Conservation (phyloP, 2,329 filamentous ascomycete species). For the Coleophoma eucalyptorum region DNA sequence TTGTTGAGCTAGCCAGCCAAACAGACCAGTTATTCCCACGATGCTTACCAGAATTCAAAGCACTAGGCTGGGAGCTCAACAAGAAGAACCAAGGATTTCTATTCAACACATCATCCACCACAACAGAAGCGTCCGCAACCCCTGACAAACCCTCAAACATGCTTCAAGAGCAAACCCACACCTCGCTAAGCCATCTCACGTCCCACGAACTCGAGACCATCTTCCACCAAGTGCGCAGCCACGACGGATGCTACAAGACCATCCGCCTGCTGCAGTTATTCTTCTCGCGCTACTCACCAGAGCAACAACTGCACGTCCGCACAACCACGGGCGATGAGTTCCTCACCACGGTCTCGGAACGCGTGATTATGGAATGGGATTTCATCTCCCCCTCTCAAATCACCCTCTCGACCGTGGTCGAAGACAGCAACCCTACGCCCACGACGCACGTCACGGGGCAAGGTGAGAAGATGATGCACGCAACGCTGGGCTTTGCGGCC, state of each 20-base stretch:
- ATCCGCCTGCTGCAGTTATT: neutral
- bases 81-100: neutral
- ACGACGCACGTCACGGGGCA: neutral
- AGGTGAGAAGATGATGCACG: neutral
- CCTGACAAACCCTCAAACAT: neutral
- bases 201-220: neutral
- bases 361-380: neutral
- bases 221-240: neutral
- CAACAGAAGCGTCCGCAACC: neutral
- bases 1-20: neutral
- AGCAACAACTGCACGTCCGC: neutral
- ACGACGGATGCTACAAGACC: neutral
- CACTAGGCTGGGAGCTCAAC: neutral
- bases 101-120: neutral
- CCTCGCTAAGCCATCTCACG: neutral
- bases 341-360: neutral
- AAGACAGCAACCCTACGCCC: neutral
- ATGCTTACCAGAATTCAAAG: neutral
- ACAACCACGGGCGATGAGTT: neutral
- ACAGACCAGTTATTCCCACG: neutral
- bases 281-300: neutral
- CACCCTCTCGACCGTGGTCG: neutral
- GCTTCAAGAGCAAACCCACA: neutral
- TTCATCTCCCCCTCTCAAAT: neutral
- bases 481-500: neutral